These are phyloP conservation scores for Yamadazyma spencermartinsiae DNA, from an alignment of 1,139 yeast species.

Conservation along the genomic window DNA sequence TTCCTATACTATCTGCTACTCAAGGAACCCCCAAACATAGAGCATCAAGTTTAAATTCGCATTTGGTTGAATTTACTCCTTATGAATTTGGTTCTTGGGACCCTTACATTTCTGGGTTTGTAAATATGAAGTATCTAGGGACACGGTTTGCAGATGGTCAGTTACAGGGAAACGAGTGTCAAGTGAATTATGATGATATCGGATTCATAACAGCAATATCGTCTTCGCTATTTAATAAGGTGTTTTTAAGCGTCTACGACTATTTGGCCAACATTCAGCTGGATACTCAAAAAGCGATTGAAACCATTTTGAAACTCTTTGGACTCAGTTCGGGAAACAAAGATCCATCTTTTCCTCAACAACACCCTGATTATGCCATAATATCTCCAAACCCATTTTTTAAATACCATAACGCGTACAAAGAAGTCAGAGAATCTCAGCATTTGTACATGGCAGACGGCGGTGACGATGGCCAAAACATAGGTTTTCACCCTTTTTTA, in stretches of 20 bases:
- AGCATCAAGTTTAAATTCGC: slow-evolving; percentile 28
- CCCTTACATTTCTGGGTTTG: slow-evolving; percentile 47
- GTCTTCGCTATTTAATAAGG: slow-evolving; percentile 65
- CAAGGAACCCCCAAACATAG: slow-evolving; percentile 27
- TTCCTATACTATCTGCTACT: slow-evolving; percentile 41
- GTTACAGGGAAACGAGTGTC: slow-evolving; percentile 34
- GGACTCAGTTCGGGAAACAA: slow-evolving; percentile 38
- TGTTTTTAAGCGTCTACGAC: slow-evolving; percentile 48
- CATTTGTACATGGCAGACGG: slow-evolving; percentile 43
- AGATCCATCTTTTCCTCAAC: slow-evolving; percentile 23
- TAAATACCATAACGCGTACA: slow-evolving; percentile 21
- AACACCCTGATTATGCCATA: slow-evolving; percentile 66
- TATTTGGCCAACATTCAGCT: slow-evolving; percentile 37
- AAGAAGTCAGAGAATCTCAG: slow-evolving; percentile 15
- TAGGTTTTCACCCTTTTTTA: slow-evolving; percentile 42
- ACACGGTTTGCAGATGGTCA: slow-evolving; percentile 26
- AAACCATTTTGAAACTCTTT: slow-evolving; percentile 45
- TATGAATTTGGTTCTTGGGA: slow-evolving; percentile 76
- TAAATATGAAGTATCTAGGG: slow-evolving; percentile 56
- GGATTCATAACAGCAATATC: slow-evolving; percentile 76
- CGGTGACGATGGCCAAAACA: slow-evolving; percentile 47
- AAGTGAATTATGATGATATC: slow-evolving; percentile 64
- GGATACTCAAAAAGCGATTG: slow-evolving; percentile 42
- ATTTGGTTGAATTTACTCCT: slow-evolving; percentile 56
- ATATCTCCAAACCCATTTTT: slow-evolving; percentile 77